Evolutionary conservation across 225 moss, liverwort and hornwort genomes (phyloP).

Genomic region (Marchantia polymorpha): DNA sequence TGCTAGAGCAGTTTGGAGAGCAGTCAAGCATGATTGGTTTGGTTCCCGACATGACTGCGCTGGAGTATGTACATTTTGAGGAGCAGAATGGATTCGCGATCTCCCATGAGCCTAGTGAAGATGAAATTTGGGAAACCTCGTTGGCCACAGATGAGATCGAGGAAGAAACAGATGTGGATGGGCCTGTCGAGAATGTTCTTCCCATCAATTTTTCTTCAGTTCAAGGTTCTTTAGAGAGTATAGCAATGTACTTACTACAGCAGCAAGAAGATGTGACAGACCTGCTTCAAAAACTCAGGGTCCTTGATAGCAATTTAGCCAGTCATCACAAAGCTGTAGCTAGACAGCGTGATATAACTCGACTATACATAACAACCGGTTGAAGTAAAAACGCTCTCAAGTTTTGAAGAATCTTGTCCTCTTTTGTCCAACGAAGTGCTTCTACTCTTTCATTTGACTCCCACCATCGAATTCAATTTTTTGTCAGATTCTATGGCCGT

Average conservation of each 20-base stretch:
- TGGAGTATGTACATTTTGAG: conserved; percentile 32
- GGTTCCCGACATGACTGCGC: conserved; percentile 29
- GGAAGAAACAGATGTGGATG: conserved; percentile 23
- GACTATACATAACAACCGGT: conserved; percentile 8
- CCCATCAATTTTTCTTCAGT: conserved; percentile 21
- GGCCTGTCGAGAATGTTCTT: conserved; percentile 13
- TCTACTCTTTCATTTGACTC: not conserved
- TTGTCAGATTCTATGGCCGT: not conserved
- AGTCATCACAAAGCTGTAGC: conserved; percentile 24
- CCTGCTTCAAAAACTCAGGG: conserved; percentile 27
- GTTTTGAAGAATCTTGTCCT: not conserved
- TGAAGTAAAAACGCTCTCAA: not conserved
- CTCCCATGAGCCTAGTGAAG: conserved; percentile 23
- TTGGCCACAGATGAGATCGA: conserved; percentile 18
- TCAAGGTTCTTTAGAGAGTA: conserved; percentile 27
- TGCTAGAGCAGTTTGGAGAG: conserved; percentile 22
- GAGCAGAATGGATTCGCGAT: conserved; percentile 26
- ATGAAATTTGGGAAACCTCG: conserved; percentile 32
- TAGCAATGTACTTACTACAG: conserved; percentile 26
- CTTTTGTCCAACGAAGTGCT: not conserved
- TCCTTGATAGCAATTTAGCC: conserved; percentile 26
- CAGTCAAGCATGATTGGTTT: not conserved
- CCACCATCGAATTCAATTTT: not conserved
- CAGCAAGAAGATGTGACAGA: conserved; percentile 34
- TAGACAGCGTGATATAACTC: conserved; percentile 29